Base-by-base conservation (phyloP, 139 green algal species). In the Astrephomene gubernaculifera region DNA sequence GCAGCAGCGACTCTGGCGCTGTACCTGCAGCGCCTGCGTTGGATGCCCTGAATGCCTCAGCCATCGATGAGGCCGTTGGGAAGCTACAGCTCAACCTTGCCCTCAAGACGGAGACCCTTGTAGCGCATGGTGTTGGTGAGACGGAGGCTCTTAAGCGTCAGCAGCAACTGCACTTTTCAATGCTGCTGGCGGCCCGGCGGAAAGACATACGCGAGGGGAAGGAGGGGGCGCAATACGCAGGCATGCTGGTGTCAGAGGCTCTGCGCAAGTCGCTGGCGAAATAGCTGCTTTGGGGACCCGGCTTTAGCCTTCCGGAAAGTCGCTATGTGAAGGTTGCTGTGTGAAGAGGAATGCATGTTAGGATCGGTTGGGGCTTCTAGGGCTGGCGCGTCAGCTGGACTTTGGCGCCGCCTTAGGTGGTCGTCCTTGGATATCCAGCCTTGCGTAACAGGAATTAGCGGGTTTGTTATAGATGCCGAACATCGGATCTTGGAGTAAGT, bases 101-200 rank as follows among this genome's bases (percentile, higher is more conserved):
- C 1, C 31, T 85, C 5, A 54, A 67, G 24, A 67, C 64, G 24
- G 79, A 85, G 44, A 10, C 24, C 1, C 44, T 85, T 4, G 64
- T 6, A 1, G 63, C 64, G 7, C 25, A 54, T 31, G 64, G 33
- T 2, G 41, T 75, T 0, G 79, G 79, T 29, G 14, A 76, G 0
- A 49, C 25, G 14, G 33, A 43, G 5, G 79, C 79, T 31, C 17
- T 85, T 63, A 33, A 85, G 31, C 79, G 64, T n/a, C 63, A 67
- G 44, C 63, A 85, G 25, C 33, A 76, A 33, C 43, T 85, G 22
- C 43, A 67, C 14, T 25, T 85, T 0, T 31, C 4, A 0, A 76
- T 68, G 79, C 31, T 74, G 79, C 64, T 85, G 33, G 79, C 79
- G 6, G 44, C 43, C 29, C 64, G 64, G 8, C 64, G 79, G 24